Conservation (phyloP, 2,329 filamentous ascomycete genomes). For the Exophiala mesophila region DNA sequence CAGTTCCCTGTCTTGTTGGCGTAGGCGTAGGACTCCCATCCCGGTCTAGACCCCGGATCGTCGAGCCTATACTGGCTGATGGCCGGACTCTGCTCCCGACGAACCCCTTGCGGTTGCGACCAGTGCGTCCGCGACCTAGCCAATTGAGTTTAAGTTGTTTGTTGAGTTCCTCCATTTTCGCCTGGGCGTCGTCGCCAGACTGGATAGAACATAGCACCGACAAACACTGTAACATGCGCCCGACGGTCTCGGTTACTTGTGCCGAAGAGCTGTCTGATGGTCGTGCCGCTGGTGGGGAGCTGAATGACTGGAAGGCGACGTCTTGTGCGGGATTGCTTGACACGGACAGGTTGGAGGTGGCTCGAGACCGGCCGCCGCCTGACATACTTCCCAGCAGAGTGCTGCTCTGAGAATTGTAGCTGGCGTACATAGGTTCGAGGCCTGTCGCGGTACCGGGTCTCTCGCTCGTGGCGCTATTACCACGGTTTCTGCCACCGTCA, state of each 20-base stretch:
- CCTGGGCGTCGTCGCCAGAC: slow-evolving; percentile 66
- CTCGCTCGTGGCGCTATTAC: slow-evolving; percentile 36
- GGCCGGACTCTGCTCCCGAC: slow-evolving; percentile 59
- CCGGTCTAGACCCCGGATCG: slow-evolving; percentile 20
- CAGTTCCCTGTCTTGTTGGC: slow-evolving; percentile 27
- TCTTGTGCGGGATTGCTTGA: slow-evolving; percentile 39
- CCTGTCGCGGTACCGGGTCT: slow-evolving; percentile 67
- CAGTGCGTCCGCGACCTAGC: slow-evolving; percentile 84
- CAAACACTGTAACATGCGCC: slow-evolving; percentile 92
- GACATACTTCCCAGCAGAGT: slow-evolving; percentile 68
- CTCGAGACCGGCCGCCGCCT: slow-evolving; percentile 64
- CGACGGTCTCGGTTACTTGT: slow-evolving; percentile 88
- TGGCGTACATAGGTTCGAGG: slow-evolving; percentile 68
- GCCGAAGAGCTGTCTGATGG: slow-evolving; percentile 50
- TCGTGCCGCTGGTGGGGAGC: slow-evolving; percentile 33
- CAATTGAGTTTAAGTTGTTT: slow-evolving; percentile 93
- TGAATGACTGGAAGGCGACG: slow-evolving; percentile 39
- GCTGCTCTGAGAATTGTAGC: slow-evolving; percentile 73
- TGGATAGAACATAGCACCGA: slow-evolving; percentile 78
- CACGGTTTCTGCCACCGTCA: slow-evolving; percentile 28
- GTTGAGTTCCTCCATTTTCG: slow-evolving; percentile 75
- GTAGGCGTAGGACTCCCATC: slow-evolving; percentile 29
- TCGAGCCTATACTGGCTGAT: slow-evolving; percentile 15
- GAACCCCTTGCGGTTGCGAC: slow-evolving; percentile 81
- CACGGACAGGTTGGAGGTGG: slow-evolving; percentile 74